Evolutionary conservation across 768 basidiomycete genomes (phyloP).

Genomic region (Multifurca ochricompacta): DNA sequence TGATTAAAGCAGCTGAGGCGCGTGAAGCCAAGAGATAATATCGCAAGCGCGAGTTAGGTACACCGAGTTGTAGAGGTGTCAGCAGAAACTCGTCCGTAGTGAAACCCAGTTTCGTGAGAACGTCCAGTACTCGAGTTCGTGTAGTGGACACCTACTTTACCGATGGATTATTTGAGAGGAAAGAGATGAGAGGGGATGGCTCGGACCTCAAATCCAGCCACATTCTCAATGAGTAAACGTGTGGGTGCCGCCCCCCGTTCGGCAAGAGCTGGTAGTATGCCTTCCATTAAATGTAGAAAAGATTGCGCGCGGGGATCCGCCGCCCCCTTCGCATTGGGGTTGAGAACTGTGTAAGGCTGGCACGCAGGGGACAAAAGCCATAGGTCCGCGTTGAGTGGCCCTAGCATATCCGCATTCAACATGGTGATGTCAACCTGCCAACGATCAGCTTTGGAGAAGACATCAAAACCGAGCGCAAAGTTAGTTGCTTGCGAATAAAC

Average conservation of each 20-base stretch:
- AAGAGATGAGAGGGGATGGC: not conserved
- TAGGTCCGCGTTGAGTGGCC: slow-evolving; percentile 43
- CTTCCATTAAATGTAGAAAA: slow-evolving; percentile 62
- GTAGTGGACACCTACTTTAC: slow-evolving; percentile 53
- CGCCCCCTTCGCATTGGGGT: slow-evolving; percentile 61
- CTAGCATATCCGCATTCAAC: slow-evolving; percentile 42
- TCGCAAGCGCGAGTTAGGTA: slow-evolving; percentile 75
- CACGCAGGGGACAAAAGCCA: slow-evolving; percentile 82
- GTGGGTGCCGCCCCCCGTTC: slow-evolving; percentile 40
- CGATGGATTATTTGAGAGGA: not conserved
- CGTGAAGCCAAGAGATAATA: slow-evolving; percentile 72
- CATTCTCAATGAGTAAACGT: slow-evolving; percentile 68
- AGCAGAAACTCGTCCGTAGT: slow-evolving; percentile 52
- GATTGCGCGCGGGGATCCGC: slow-evolving; percentile 68
- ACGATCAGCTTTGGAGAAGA: not conserved
- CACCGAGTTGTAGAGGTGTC: slow-evolving; percentile 70
- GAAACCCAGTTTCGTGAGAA: slow-evolving; percentile 50
- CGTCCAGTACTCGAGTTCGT: slow-evolving; percentile 44
- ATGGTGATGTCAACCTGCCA: slow-evolving; percentile 52
- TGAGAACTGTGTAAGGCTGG: slow-evolving; percentile 77
- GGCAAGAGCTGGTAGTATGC: slow-evolving; percentile 53
- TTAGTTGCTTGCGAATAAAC: not conserved
- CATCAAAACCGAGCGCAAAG: not conserved
- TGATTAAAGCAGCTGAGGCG: slow-evolving; percentile 32
- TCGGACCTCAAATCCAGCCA: slow-evolving; percentile 72